Conservation (phyloP, 345 rosid species). For the Pugionium dolabratum region DNA sequence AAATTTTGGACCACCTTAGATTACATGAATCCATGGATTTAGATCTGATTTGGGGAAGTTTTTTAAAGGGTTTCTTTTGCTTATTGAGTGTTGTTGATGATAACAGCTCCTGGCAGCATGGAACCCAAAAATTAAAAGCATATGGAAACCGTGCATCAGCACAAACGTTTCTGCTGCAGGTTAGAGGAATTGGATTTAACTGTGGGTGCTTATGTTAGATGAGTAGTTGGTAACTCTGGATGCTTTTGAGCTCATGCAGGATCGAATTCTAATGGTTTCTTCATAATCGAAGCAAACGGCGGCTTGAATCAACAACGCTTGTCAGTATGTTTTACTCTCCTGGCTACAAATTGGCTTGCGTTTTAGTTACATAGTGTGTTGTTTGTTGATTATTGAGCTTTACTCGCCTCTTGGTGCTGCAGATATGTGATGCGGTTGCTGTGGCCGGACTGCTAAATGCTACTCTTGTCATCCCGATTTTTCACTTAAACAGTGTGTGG, state of each 20-base stretch:
- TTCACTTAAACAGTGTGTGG: slow-evolving; percentile 97
- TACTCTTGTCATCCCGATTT: slow-evolving; percentile 89
- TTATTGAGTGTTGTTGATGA: slow-evolving; percentile 12
- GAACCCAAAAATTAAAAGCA: slow-evolving; percentile 53
- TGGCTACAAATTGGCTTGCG: background rate
- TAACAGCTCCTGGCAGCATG: slow-evolving; percentile 70
- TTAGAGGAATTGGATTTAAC: slow-evolving; percentile 18
- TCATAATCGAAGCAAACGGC: slow-evolving; percentile 96
- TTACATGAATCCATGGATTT: background rate
- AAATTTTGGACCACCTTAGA: background rate
- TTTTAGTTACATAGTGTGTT: background rate
- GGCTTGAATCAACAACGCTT: slow-evolving; percentile 97
- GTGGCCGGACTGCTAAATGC: slow-evolving; percentile 96
- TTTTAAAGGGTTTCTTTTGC: background rate
- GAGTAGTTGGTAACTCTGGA: background rate
- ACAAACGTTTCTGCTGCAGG: slow-evolving; percentile 58
- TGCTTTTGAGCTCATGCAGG: slow-evolving; percentile 45
- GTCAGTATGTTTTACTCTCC: slow-evolving; percentile 65
- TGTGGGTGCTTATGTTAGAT: background rate
- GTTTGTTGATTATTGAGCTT: slow-evolving; percentile 18
- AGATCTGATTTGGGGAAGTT: background rate
- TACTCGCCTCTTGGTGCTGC: slow-evolving; percentile 28
- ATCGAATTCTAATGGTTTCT: slow-evolving; percentile 77
- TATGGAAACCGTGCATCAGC: slow-evolving; percentile 72
- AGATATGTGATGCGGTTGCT: slow-evolving; percentile 99